These are phyloP conservation scores for Hyaloperonospora arabidopsidis DNA, from an alignment of 352 stramenopile genomes.

Conservation along the genomic window DNA sequence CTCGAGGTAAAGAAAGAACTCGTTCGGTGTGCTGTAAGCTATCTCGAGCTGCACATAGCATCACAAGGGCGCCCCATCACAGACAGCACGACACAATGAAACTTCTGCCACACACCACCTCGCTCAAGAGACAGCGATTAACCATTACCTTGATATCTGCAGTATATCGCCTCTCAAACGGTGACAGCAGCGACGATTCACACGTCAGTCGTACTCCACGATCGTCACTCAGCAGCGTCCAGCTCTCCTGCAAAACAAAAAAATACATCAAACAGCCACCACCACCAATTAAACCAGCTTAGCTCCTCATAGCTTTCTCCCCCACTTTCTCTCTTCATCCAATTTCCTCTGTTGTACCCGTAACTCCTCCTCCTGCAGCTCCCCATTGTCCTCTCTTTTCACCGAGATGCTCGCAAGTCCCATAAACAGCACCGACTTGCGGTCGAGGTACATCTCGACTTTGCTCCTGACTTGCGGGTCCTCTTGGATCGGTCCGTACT, in stretches of 20 bases:
- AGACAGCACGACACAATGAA: constrained; percentile 17
- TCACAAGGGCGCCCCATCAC: constrained; percentile 1
- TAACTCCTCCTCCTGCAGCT: constrained; percentile 49
- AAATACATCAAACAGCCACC: constrained; percentile 2
- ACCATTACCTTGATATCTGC: constrained; percentile 49
- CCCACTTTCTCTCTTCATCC: not conserved
- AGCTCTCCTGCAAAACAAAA: constrained; percentile 75
- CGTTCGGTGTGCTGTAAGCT: constrained; percentile 41
- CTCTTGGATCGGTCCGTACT: constrained; percentile 78
- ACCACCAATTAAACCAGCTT: not conserved
- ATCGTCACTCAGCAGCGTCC: constrained; percentile 77
- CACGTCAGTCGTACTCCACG: constrained; percentile 65
- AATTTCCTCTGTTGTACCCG: constrained; percentile 27
- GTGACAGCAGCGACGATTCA: constrained; percentile 71
- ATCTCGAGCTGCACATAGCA: constrained; percentile 46
- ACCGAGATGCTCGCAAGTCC: constrained; percentile 44
- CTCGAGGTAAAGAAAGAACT: constrained; percentile 57
- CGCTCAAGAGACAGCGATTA: not conserved
- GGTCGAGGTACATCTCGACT: constrained; percentile 78
- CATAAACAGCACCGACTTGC: constrained; percentile 80
- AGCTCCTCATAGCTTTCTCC: not conserved
- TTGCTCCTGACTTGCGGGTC: constrained; percentile 78
- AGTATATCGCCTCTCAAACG: constrained; percentile 73
- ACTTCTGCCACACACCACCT: not conserved
- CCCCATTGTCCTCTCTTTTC: constrained; percentile 46